Base-by-base conservation (phyloP, 139 green algal species). In the Chlamydomonas sphaeroides region DNA sequence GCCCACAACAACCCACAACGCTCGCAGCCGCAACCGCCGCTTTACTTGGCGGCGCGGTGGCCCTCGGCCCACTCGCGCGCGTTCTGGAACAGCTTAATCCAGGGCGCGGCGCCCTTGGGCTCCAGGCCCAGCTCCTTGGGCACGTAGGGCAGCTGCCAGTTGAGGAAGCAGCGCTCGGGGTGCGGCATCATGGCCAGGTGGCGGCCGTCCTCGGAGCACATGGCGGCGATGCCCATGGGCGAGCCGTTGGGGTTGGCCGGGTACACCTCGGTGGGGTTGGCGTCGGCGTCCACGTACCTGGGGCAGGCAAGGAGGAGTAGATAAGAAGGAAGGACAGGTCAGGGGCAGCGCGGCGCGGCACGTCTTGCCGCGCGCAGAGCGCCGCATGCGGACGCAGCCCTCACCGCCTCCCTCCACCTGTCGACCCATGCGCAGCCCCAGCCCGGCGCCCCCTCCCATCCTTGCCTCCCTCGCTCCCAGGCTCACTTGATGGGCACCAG, bases 151-250 rank as follows among this genome's bases (percentile, higher is more conserved):
- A 98, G 79, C 91, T 99, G 97, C 97, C 97, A 99, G 30, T 89
- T 93, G 11, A 99, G 82, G 92, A 97, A 99, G 88, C 94, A 97
- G 63, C 97, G 90, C 92, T 99, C 97, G 0, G 97, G 97, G 89
- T 99, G 97, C 1, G 97, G 97, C 97, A 99, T 99, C 92, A 99
- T 97, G 26, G 97, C 97, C 78, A 99, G 89, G 91, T 99, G 97
- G 35, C 97, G 94, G 10, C 97, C 97, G 85, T 98, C 84, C 6
- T 92, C 85, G 0, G 93, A 98, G 86, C 93, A 98, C 56, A 99
- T 87, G 0, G 90, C 97, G 28, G 97, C 97, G 70, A 99, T 98
- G 79, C 97, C 97, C 32, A 95, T 80, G 2, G 95, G 95, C 11
- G 94, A 98, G 65, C 97, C 97, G 86, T 99, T 99, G 79, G 97